Evolutionary conservation across 2,329 filamentous ascomycete species (phyloP).

Genomic region (Davidsoniella virescens): DNA sequence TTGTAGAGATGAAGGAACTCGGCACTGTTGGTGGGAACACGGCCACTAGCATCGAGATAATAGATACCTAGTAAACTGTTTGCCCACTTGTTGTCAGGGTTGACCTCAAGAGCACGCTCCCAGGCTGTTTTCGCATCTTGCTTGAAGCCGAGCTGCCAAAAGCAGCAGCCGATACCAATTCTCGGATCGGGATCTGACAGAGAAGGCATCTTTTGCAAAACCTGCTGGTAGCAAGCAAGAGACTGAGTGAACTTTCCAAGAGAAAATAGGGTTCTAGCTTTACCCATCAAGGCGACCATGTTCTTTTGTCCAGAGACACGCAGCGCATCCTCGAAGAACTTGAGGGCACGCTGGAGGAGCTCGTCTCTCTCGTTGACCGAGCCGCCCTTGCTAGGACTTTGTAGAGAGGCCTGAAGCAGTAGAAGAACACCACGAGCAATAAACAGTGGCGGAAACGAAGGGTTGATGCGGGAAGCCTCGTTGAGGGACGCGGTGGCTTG

Average conservation of each 20-base stretch:
- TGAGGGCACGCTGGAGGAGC: slow-evolving; percentile 67
- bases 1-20: slow-evolving; percentile 77
- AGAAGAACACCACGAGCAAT: slow-evolving; percentile 81
- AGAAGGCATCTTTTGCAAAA: slow-evolving; percentile 69
- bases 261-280: slow-evolving; percentile 72
- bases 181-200: slow-evolving; percentile 86
- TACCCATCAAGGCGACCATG: slow-evolving; percentile 81
- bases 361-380: slow-evolving; percentile 47
- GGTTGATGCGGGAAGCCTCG: slow-evolving; percentile 87
- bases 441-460: slow-evolving; percentile 78
- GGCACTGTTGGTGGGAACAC: slow-evolving; percentile 66
- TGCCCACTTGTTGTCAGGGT: slow-evolving; percentile 59
- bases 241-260: slow-evolving; percentile 76
- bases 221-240: slow-evolving; percentile 71
- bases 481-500: slow-evolving; percentile 83
- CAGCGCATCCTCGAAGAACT: slow-evolving; percentile 88
- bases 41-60: slow-evolving; percentile 73
- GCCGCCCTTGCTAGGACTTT: slow-evolving; percentile 42
- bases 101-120: slow-evolving; percentile 72
- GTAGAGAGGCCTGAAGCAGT: slow-evolving; percentile 72
- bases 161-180: slow-evolving; percentile 89
- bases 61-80: slow-evolving; percentile 82
- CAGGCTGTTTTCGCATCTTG: slow-evolving; percentile 82
- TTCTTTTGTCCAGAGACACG: slow-evolving; percentile 74
- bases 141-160: slow-evolving; percentile 92